Evolutionary conservation across 257 asterid genomes (phyloP).

Genomic region (Petrea volubilis): DNA sequence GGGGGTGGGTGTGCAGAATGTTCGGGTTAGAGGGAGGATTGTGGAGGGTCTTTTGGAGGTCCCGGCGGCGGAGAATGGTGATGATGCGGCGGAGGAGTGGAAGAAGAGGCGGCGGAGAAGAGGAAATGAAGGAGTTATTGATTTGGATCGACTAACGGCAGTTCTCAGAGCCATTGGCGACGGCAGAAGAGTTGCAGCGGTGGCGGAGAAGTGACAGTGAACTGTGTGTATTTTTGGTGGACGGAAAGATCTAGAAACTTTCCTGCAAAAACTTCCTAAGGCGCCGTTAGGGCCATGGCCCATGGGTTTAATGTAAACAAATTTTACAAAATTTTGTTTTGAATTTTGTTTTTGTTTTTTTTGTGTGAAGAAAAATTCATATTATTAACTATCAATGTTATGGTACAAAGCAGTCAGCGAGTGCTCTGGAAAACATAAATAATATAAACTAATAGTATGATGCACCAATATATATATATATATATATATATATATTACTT

Average conservation of each 20-base stretch:
- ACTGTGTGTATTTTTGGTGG: neutral
- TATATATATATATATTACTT: no score
- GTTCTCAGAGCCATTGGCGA: slow-evolving; percentile 34
- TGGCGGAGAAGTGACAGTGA: neutral
- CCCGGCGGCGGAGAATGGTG: slow-evolving; percentile 11
- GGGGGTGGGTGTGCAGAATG: slow-evolving; percentile 38
- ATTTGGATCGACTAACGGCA: slow-evolving; percentile 28
- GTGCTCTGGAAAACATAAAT: no score
- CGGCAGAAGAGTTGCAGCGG: neutral
- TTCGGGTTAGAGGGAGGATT: neutral
- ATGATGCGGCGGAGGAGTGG: slow-evolving; percentile 39
- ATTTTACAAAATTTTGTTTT: no score
- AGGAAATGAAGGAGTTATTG: neutral
- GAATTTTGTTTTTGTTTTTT: no score
- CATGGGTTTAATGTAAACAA: neutral
- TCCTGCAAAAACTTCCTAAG: neutral
- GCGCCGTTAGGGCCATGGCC: neutral
- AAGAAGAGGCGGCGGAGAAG: slow-evolving; percentile 23
- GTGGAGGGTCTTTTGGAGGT: neutral
- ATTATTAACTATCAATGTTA: no score
- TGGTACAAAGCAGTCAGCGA: no score
- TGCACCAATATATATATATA: no score
- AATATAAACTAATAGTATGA: no score
- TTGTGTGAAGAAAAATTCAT: no score
- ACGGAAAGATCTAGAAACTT: slow-evolving; percentile 25